Evolutionary conservation across 78 protist genomes (phyloP).

Genomic region (Protostelium mycophagum): DNA sequence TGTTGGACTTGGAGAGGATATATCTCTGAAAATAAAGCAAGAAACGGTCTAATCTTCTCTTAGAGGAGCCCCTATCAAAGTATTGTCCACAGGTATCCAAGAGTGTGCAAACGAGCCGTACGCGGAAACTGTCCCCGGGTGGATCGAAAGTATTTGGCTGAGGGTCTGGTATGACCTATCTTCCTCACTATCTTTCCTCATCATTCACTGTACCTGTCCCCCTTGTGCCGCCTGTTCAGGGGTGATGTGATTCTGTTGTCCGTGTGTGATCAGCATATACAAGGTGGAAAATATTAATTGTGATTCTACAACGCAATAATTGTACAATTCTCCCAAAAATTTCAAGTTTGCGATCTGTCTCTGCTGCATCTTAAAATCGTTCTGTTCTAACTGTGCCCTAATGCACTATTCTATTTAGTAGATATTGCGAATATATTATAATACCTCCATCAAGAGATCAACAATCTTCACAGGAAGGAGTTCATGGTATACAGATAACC

Average conservation of each 20-base stretch:
- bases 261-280: background rate
- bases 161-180: background rate
- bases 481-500: conserved; percentile 23
- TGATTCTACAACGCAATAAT: conserved; percentile 31
- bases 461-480: conserved; percentile 13
- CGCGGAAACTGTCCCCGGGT: background rate
- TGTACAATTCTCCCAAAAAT: conserved; percentile 65
- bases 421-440: background rate
- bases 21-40: background rate
- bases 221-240: background rate
- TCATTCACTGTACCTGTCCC: background rate
- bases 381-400: background rate
- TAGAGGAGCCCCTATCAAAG: background rate
- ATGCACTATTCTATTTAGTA: conserved; percentile 19
- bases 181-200: background rate
- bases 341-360: conserved; percentile 36
- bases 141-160: background rate
- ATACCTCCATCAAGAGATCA: conserved; percentile 21
- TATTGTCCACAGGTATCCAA: background rate
- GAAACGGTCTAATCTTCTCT: background rate
- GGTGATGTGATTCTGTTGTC: background rate
- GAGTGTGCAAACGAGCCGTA: background rate
- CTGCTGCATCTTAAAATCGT: conserved; percentile 46
- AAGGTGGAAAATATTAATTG: conserved; percentile 22
- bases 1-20: background rate